A percentile compares a stretch with the other conserved stretches of the same genome.
Evolutionary conservation across 2,329 filamentous ascomycete genomes (phyloP).

Genomic region (Westerdykella aurantiaca): DNA sequence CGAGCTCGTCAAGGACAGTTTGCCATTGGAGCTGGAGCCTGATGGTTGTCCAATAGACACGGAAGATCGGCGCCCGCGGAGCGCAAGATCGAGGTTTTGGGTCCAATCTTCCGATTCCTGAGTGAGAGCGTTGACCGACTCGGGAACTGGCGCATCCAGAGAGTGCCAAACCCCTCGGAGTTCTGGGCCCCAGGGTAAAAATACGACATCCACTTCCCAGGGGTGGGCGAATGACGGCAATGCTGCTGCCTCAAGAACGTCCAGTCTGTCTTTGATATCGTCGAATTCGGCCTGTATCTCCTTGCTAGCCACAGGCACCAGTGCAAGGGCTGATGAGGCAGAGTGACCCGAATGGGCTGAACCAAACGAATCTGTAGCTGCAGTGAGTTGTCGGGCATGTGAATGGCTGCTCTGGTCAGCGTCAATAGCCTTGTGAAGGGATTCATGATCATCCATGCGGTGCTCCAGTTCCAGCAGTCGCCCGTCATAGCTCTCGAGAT

Average conservation of each 20-base stretch:
- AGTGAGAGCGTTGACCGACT: slow-evolving; percentile 30
- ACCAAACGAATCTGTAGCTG: slow-evolving; percentile 36
- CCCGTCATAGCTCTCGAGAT: slow-evolving; percentile 60
- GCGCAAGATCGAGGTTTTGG: slow-evolving; percentile 20
- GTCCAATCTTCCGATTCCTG: slow-evolving; percentile 46
- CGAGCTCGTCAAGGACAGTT: slow-evolving; percentile 9
- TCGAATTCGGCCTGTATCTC: slow-evolving; percentile 43
- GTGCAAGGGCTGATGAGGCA: slow-evolving; percentile 33
- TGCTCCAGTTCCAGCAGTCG: slow-evolving; percentile 65
- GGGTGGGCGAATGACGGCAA: slow-evolving; percentile 58
- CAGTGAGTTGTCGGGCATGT: slow-evolving; percentile 23
- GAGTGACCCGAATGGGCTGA: slow-evolving; percentile 37
- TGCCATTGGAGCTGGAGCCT: slow-evolving; percentile 5
- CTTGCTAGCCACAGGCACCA: slow-evolving; percentile 31
- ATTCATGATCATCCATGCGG: slow-evolving; percentile 40
- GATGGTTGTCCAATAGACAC: slow-evolving; percentile 19
- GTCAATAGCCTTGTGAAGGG: slow-evolving; percentile 27
- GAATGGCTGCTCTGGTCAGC: slow-evolving; percentile 24
- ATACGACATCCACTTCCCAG: slow-evolving; percentile 71
- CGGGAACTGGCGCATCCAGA: slow-evolving; percentile 36
- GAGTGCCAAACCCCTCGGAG: slow-evolving; percentile 51
- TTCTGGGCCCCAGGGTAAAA: slow-evolving; percentile 62
- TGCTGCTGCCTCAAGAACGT: slow-evolving; percentile 52
- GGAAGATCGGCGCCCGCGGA: slow-evolving; percentile 7
- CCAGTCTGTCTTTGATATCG: slow-evolving; percentile 44